Evolutionary conservation across 2,329 filamentous ascomycete genomes (phyloP).

Genomic region (Lithohypha guttulata): DNA sequence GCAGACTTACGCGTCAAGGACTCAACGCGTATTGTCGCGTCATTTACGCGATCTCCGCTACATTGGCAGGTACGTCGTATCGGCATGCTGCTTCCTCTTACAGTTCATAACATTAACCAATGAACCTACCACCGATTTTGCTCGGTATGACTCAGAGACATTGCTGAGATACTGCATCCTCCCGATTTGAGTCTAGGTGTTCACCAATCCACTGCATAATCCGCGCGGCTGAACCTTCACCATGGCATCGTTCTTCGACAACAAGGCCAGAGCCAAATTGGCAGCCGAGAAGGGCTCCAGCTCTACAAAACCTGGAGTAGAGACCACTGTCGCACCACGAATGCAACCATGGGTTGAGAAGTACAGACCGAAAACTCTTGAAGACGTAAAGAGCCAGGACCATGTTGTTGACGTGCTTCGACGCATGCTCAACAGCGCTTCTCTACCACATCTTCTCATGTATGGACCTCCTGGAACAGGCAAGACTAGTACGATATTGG

Average conservation of each 20-base stretch:
- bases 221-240: not conserved
- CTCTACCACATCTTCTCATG: constrained; percentile 98
- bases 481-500: constrained; percentile 95
- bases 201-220: not conserved
- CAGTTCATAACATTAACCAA: no score
- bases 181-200: no score
- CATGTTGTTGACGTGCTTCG: constrained; percentile 90
- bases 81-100: not conserved
- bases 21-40: constrained; percentile 10
- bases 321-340: constrained; percentile 48
- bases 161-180: no score
- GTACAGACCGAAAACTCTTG: constrained; percentile 76
- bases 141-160: no score
- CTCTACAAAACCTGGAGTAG: constrained; percentile 53
- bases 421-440: constrained; percentile 85
- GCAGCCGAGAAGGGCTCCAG: constrained; percentile 61
- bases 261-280: constrained; percentile 63
- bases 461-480: constrained; percentile 95
- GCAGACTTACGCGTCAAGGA: no score
- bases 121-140: no score
- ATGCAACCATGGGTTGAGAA: constrained; percentile 97
- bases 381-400: constrained; percentile 93
- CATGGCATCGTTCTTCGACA: constrained; percentile 78
- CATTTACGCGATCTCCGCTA: not conserved
- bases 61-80: no score